Evolutionary conservation across 2,329 filamentous ascomycete genomes (phyloP).

Genomic region (Neofusicoccum sp.): DNA sequence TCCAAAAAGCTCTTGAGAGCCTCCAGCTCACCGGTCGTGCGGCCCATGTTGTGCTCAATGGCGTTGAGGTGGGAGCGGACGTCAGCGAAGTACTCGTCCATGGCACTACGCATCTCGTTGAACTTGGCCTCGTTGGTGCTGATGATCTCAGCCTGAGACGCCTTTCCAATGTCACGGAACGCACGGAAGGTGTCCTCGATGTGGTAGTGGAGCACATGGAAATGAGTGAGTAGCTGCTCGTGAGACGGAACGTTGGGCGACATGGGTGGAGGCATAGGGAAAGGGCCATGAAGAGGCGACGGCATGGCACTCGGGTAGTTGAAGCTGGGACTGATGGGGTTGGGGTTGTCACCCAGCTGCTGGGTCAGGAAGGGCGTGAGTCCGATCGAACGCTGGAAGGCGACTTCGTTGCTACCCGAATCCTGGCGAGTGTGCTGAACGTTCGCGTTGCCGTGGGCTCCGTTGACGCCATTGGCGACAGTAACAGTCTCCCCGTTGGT

Average conservation of each 20-base stretch:
- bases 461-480: background rate
- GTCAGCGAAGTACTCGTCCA: constrained; percentile 32
- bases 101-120: constrained; percentile 13
- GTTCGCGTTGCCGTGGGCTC: background rate
- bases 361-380: constrained; percentile 22
- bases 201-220: constrained; percentile 40
- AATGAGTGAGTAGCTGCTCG: constrained; percentile 31
- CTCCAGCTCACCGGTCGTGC: constrained; percentile 26
- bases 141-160: constrained; percentile 29
- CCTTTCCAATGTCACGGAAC: background rate
- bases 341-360: background rate
- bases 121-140: constrained; percentile 15
- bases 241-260: background rate
- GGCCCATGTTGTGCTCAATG: constrained; percentile 30
- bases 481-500: background rate
- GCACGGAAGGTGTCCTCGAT: constrained; percentile 32
- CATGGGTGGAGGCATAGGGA: background rate
- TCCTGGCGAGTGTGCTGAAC: background rate
- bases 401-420: background rate
- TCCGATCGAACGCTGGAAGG: background rate
- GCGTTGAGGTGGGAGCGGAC: constrained; percentile 32
- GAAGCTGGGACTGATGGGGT: constrained; percentile 10
- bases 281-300: constrained; percentile 26
- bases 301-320: constrained; percentile 32
- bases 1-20: constrained; percentile 29